These are phyloP conservation scores for Funneliformis geosporum DNA, from an alignment of 192 early-diverging fungal genomes.

Conservation along the genomic window DNA sequence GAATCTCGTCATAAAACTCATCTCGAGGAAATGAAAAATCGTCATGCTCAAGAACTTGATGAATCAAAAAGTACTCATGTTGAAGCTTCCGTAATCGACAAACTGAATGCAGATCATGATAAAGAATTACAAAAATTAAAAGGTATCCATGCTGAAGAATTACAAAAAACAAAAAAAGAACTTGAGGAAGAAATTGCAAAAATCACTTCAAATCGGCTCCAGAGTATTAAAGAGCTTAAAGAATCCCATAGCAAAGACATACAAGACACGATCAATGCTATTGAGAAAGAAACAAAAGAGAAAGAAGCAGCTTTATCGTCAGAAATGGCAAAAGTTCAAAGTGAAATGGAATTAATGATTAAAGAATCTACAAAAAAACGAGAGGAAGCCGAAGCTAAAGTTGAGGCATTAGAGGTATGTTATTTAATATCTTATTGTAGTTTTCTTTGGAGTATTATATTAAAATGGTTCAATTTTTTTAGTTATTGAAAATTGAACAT, in stretches of 20 bases:
- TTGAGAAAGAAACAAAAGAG: constrained; percentile 10
- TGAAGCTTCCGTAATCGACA: background rate
- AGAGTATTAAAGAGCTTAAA: background rate
- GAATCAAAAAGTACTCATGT: background rate
- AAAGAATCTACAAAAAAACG: background rate
- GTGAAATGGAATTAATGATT: background rate
- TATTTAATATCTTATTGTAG: background rate
- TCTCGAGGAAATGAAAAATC: background rate
- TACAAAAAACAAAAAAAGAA: background rate
- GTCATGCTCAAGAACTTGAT: constrained; percentile 16
- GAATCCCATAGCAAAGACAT: constrained; percentile 14
- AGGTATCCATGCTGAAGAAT: background rate
- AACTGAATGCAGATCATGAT: background rate
- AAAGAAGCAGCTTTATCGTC: background rate
- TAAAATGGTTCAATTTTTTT: background rate
- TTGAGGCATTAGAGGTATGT: background rate
- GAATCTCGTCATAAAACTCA: too few relatives aligned
- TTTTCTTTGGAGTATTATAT: background rate
- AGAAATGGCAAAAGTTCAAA: background rate
- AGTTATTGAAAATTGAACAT: constrained; percentile 7
- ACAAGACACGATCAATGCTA: constrained; percentile 10
- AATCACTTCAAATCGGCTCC: background rate
- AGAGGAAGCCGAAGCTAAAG: background rate
- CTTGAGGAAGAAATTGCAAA: constrained; percentile 1
- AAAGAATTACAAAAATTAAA: constrained; percentile 1